These are phyloP conservation scores for Picea glauca DNA, from an alignment of 75 land plant genomes.

Conservation along the genomic window DNA sequence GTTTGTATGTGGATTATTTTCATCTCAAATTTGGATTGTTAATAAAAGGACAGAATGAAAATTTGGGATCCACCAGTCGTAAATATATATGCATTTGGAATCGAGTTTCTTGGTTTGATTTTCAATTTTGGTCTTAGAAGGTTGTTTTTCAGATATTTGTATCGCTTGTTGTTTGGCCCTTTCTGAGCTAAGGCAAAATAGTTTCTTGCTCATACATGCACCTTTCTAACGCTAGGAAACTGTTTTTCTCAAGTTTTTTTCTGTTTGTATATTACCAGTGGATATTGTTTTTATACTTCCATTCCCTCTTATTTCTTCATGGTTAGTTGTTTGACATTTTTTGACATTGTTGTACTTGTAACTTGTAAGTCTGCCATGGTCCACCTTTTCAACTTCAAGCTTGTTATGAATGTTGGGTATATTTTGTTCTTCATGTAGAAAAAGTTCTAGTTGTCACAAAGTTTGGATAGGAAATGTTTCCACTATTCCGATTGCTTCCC, in stretches of 20 bases:
- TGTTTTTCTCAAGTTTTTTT: no score
- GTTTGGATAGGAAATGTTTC: not conserved
- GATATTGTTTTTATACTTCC: not conserved
- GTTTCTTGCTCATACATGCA: no score
- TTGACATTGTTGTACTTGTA: not conserved
- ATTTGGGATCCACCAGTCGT: not conserved
- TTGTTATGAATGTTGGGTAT: not conserved
- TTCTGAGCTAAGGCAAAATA: no score
- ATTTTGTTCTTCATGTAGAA: not conserved
- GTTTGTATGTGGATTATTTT: not conserved
- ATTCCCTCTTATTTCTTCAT: not conserved
- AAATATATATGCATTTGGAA: not conserved
- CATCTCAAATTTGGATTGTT: not conserved
- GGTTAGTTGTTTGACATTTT: not conserved
- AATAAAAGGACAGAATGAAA: not conserved
- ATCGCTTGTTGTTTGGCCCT: not conserved
- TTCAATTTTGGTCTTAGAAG: not conserved
- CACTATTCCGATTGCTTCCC: not conserved
- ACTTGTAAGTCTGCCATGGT: not conserved
- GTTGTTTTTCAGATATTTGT: not conserved
- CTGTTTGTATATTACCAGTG: no score
- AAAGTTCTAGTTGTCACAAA: not conserved
- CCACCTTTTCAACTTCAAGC: not conserved
- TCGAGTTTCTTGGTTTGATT: not conserved
- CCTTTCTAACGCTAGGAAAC: no score